These are phyloP conservation scores for Penicillium atrosanguineum DNA, from an alignment of 495 filamentous ascomycete species.

Conservation along the genomic window DNA sequence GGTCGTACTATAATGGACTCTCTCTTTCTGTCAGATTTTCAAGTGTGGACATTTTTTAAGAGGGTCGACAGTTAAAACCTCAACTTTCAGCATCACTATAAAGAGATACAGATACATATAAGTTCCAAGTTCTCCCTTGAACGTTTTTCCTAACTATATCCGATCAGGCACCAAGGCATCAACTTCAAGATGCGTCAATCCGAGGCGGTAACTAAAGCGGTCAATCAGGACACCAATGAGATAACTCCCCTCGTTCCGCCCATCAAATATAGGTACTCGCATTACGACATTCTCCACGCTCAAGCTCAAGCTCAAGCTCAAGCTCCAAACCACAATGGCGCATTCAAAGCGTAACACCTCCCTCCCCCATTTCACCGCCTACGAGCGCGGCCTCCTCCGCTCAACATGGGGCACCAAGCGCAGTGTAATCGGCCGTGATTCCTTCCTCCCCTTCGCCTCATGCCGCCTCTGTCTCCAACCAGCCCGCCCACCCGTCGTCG, in stretches of 20 bases:
- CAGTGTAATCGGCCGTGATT: conserved; percentile 87
- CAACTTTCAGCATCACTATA: too few species aligned
- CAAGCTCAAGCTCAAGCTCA: not conserved
- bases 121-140: too few species aligned
- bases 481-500: conserved; percentile 80
- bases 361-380: conserved; percentile 90
- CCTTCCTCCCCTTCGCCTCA: conserved; percentile 87
- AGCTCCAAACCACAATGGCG: conserved; percentile 30
- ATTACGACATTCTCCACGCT: not conserved
- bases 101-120: too few species aligned
- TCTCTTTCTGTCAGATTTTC: too few species aligned
- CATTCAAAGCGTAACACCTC: conserved; percentile 89
- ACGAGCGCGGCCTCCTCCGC: conserved; percentile 81
- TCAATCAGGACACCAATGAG: not conserved
- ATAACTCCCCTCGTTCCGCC: not conserved
- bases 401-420: conserved; percentile 75
- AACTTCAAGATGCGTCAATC: not conserved
- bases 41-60: too few species aligned
- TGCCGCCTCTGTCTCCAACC: conserved; percentile 88
- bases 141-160: too few species aligned
- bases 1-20: too few species aligned
- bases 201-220: not conserved
- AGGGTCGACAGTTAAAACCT: too few species aligned
- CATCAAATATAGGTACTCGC: not conserved
- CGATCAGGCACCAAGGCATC: not conserved